phyloP scores from a whole-genome alignment of 257 asterid species.

The Nicotiana tomentosiformis region DNA sequence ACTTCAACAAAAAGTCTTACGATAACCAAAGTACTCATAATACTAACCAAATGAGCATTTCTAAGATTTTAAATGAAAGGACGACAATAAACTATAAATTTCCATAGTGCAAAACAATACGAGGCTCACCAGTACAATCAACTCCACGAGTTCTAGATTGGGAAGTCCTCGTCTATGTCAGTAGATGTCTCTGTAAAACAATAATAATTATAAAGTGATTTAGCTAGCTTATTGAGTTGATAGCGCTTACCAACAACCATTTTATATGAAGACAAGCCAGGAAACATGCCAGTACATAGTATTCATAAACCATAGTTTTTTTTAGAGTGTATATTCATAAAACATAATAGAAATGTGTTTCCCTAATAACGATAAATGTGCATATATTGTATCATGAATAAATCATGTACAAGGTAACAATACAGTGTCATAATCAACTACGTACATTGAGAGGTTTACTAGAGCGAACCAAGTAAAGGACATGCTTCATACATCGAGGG shows the following conservation, averaged over 20 bases:
- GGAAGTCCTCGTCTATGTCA: no score
- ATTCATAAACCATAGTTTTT: no score
- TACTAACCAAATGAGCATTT: no score
- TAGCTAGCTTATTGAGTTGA: not conserved
- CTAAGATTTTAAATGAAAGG: no score
- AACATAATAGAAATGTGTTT: not conserved
- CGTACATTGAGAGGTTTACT: not conserved
- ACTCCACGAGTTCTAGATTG: no score
- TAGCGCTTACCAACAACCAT: not conserved
- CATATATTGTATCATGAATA: not conserved
- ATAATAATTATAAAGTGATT: not conserved
- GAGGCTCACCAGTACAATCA: no score
- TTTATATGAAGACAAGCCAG: no score
- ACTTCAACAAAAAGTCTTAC: no score
- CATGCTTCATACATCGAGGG: not conserved
- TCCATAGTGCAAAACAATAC: no score
- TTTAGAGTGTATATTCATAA: not conserved
- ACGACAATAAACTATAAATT: no score
- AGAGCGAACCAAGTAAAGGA: not conserved
- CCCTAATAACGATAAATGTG: not conserved
- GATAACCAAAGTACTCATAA: no score
- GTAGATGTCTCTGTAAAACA: no score
- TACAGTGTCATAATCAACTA: not conserved
- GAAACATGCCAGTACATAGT: not conserved
- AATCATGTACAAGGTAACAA: not conserved